Conservation (phyloP, 1,139 yeast genomes). For the Nakaseomyces sp. region DNA sequence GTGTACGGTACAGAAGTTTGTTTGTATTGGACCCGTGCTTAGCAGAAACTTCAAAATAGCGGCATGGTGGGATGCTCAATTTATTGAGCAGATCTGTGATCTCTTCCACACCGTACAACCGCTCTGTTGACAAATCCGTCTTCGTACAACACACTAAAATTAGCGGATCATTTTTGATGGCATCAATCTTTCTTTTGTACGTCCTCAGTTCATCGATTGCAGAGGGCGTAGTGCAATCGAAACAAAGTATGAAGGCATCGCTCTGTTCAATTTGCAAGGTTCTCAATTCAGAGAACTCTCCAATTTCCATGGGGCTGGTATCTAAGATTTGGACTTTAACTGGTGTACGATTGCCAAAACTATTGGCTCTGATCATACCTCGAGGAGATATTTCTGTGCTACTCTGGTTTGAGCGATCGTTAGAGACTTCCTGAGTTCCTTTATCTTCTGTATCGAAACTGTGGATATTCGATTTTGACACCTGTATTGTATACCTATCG, state of each 20-base stretch:
- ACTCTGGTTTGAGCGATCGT: background rate
- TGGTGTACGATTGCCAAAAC: constrained; percentile 7
- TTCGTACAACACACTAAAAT: constrained; percentile 23
- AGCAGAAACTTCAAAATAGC: constrained; percentile 24
- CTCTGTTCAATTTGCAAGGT: constrained; percentile 23
- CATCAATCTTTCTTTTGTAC: constrained; percentile 18
- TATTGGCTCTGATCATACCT: constrained; percentile 1
- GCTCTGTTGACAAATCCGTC: constrained; percentile 15
- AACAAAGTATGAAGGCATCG: constrained; percentile 27
- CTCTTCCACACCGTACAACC: constrained; percentile 10
- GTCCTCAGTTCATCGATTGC: constrained; percentile 18
- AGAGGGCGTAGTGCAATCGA: constrained; percentile 18
- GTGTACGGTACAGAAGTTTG: constrained; percentile 11
- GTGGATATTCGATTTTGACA: constrained; percentile 10
- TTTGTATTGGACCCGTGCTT: constrained; percentile 16
- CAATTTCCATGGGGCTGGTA: constrained; percentile 17
- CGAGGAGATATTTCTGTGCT: background rate
- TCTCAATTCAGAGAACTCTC: constrained; percentile 20
- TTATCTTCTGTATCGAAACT: constrained; percentile 3
- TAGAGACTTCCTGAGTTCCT: background rate
- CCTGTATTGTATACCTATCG: constrained; percentile 19
- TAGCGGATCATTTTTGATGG: constrained; percentile 19
- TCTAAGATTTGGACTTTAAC: constrained; percentile 23
- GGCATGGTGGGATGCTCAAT: constrained; percentile 13
- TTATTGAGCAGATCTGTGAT: constrained; percentile 9